phyloP scores from a whole-genome alignment of 163 green algal species.

The Chloromonas sp. region DNA sequence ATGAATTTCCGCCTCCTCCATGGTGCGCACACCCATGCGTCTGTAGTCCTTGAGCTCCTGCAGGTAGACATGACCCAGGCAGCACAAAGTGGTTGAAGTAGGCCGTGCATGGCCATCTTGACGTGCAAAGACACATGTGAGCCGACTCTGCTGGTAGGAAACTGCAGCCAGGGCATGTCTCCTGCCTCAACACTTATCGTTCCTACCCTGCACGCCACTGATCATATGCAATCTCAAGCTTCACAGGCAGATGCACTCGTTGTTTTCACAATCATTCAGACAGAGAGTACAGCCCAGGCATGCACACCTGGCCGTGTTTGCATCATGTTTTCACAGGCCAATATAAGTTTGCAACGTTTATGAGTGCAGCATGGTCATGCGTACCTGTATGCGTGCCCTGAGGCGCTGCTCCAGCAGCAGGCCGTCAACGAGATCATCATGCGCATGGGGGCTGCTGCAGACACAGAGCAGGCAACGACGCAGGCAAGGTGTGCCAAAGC shows the following conservation, averaged over 20 bases:
- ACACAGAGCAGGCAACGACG: neutral
- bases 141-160: neutral
- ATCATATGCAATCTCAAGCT: too few relatives aligned
- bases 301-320: too few relatives aligned
- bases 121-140: neutral
- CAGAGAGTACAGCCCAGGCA: too few relatives aligned
- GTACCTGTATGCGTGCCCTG: conserved; percentile 41
- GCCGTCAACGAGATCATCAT: conserved; percentile 80
- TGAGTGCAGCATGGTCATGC: neutral
- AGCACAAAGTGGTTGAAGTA: too few relatives aligned
- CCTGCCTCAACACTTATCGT: too few relatives aligned
- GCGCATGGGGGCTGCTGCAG: conserved; percentile 15
- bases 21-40: conserved; percentile 53
- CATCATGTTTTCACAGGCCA: too few relatives aligned
- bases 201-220: too few relatives aligned
- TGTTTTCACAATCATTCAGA: too few relatives aligned
- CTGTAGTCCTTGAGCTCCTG: conserved; percentile 70
- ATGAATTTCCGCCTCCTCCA: conserved; percentile 46
- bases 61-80: conserved; percentile 41
- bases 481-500: neutral
- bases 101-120: neutral
- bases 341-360: too few relatives aligned
- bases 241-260: too few relatives aligned
- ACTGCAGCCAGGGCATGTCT: too few relatives aligned
- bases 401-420: conserved; percentile 63